A percentile compares a stretch with the other conserved stretches of the same genome.
These are phyloP conservation scores for Cadophora luteo-olivacea DNA, from an alignment of 2,329 filamentous ascomycete species.

Conservation along the genomic window DNA sequence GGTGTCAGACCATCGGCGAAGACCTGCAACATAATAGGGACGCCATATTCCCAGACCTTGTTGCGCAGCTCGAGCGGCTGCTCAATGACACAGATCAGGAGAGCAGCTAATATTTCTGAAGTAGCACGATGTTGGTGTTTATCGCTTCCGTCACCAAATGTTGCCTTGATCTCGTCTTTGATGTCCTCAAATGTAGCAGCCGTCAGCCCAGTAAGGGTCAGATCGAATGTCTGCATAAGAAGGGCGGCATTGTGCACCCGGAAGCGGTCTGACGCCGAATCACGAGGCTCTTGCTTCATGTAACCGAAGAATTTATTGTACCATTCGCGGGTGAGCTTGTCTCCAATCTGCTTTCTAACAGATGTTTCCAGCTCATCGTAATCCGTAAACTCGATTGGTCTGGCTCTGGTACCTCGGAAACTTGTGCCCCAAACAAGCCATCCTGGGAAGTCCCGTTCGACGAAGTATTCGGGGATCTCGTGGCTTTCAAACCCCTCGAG, in stretches of 20 bases:
- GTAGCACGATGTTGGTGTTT: slow-evolving; percentile 98
- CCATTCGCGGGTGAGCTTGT: slow-evolving; percentile 82
- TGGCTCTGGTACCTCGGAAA: slow-evolving; percentile 80
- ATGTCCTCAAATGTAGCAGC: slow-evolving; percentile 85
- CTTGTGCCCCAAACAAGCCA: slow-evolving; percentile 96
- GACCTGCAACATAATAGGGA: slow-evolving; percentile 84
- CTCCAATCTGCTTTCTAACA: slow-evolving; percentile 80
- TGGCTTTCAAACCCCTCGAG: slow-evolving; percentile 79
- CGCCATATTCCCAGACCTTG: slow-evolving; percentile 85
- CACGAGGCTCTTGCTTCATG: slow-evolving; percentile 94
- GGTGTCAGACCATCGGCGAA: slow-evolving; percentile 93
- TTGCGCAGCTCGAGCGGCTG: slow-evolving; percentile 76
- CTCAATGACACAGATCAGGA: slow-evolving; percentile 83
- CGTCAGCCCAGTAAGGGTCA: slow-evolving; percentile 83
- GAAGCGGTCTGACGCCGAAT: slow-evolving; percentile 82
- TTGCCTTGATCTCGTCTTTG: slow-evolving; percentile 75
- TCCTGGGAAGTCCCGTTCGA: slow-evolving; percentile 90
- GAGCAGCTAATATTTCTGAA: slow-evolving; percentile 86
- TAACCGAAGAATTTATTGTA: slow-evolving; percentile 88
- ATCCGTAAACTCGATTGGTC: slow-evolving; percentile 66
- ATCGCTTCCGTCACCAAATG: slow-evolving; percentile 92
- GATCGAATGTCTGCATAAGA: slow-evolving; percentile 86
- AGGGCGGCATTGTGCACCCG: slow-evolving; percentile 87
- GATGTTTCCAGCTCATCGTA: slow-evolving; percentile 84
- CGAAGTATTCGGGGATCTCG: slow-evolving; percentile 79